Conservation (phyloP, 1,139 yeast genomes). For the Yamadazyma mexicana region DNA sequence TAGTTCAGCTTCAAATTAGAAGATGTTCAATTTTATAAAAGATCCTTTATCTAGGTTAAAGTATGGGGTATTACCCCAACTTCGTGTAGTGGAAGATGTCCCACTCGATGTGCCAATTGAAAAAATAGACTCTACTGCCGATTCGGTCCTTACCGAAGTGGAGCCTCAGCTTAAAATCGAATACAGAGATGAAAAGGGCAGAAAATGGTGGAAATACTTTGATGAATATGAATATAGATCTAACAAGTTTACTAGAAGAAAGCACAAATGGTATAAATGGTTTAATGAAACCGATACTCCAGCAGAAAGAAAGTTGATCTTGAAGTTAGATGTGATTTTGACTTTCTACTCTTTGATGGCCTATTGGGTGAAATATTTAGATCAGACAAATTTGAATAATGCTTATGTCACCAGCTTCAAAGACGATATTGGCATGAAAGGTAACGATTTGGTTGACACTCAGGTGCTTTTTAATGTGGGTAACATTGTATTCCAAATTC, state of each 20-base stretch:
- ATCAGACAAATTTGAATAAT: constrained; percentile 58
- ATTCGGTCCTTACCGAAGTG: constrained; percentile 11
- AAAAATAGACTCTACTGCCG: constrained; percentile 12
- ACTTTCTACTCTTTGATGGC: constrained; percentile 61
- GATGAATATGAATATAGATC: constrained; percentile 63
- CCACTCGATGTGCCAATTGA: constrained; percentile 16
- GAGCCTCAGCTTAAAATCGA: constrained; percentile 27
- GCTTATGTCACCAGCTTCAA: constrained; percentile 72
- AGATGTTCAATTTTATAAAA: constrained; percentile 8
- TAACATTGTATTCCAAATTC: constrained; percentile 55
- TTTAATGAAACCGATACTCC: constrained; percentile 57
- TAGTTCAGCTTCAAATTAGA: no score
- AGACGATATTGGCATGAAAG: constrained; percentile 58
- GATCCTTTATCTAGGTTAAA: constrained; percentile 37
- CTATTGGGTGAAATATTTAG: constrained; percentile 72
- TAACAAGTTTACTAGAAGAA: constrained; percentile 29
- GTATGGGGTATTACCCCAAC: constrained; percentile 50
- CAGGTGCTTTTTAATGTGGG: constrained; percentile 61
- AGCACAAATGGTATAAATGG: constrained; percentile 64
- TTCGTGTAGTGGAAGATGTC: constrained; percentile 44
- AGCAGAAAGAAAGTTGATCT: constrained; percentile 53
- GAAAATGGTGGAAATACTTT: constrained; percentile 64
- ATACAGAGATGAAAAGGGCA: constrained; percentile 60
- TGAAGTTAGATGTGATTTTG: constrained; percentile 62
- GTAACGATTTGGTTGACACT: constrained; percentile 65